Conservation (phyloP, 129 eudicot species). For the Pittosporum tobira region DNA sequence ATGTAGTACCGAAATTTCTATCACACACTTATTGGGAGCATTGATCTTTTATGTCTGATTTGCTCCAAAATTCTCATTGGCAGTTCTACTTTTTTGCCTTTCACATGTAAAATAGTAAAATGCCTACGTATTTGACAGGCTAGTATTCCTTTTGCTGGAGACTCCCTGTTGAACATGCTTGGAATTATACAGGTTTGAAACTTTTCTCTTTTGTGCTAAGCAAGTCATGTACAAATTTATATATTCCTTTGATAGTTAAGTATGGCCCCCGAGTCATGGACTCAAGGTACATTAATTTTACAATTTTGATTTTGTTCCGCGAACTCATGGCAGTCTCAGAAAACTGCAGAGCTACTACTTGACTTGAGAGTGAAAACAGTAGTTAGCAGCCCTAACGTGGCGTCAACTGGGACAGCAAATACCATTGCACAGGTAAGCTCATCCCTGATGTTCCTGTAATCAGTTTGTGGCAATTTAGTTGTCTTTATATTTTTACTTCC, state of each 20-base stretch:
- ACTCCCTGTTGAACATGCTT: slow-evolving; percentile 77
- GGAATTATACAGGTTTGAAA: slow-evolving; percentile 73
- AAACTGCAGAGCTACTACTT: slow-evolving; percentile 95
- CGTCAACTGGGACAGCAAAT: slow-evolving; percentile 74
- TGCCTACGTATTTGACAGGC: slow-evolving; percentile 33
- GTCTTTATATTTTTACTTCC: not conserved
- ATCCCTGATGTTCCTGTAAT: not conserved
- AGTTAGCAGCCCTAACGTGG: slow-evolving; percentile 51
- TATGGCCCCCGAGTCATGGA: too few species aligned
- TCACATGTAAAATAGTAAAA: not conserved
- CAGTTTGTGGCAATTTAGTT: slow-evolving; percentile 8
- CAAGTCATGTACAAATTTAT: too few species aligned
- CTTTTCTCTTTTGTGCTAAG: slow-evolving; percentile 3
- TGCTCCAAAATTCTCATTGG: not conserved
- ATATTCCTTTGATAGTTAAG: too few species aligned
- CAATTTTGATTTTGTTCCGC: slow-evolving; percentile 2
- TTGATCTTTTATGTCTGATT: not conserved
- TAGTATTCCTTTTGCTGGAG: slow-evolving; percentile 28
- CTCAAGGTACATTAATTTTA: too few species aligned
- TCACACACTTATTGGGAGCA: not conserved
- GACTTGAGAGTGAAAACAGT: slow-evolving; percentile 67
- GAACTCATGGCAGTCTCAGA: slow-evolving; percentile 60
- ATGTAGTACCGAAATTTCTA: not conserved
- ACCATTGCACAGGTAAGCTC: slow-evolving; percentile 60
- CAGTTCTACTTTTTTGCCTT: not conserved